These are phyloP conservation scores for Marasmius fiardii DNA, from an alignment of 1,284 basidiomycete genomes.

Conservation along the genomic window DNA sequence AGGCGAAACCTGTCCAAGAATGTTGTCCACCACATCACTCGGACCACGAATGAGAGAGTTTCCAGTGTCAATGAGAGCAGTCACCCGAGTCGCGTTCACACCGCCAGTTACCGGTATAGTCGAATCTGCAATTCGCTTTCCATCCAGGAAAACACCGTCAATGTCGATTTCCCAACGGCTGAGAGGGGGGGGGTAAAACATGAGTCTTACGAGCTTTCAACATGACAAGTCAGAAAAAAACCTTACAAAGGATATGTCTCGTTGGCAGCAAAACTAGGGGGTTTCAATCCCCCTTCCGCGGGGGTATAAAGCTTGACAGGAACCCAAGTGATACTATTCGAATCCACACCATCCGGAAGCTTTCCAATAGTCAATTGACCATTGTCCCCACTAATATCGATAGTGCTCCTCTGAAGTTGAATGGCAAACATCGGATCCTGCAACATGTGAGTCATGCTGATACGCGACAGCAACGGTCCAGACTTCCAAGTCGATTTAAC, in stretches of 20 bases:
- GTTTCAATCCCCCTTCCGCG: constrained; percentile 31
- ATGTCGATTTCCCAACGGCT: constrained; percentile 43
- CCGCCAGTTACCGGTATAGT: constrained; percentile 21
- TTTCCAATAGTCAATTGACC: constrained; percentile 38
- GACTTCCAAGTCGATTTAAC: constrained; percentile 33
- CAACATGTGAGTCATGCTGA: constrained; percentile 38
- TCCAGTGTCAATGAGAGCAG: constrained; percentile 40
- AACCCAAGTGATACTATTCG: constrained; percentile 39
- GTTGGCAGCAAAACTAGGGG: constrained; percentile 31
- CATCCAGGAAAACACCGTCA: constrained; percentile 39
- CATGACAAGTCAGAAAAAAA: too few species aligned
- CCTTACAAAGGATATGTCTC: constrained; percentile 26
- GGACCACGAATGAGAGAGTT: constrained; percentile 59
- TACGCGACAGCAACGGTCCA: constrained; percentile 45
- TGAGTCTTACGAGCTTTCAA: too few species aligned
- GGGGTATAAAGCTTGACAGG: constrained; percentile 36
- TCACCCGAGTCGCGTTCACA: constrained; percentile 21
- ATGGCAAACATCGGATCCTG: constrained; percentile 43
- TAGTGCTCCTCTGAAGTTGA: constrained; percentile 36
- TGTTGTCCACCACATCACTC: constrained; percentile 41
- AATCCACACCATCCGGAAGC: constrained; percentile 33
- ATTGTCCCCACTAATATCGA: constrained; percentile 31
- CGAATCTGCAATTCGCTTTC: constrained; percentile 30
- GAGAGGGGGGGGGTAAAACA: too few species aligned
- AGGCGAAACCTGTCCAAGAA: constrained; percentile 33